Conservation (phyloP, 257 asterid species). For the Solanum lignicaule region DNA sequence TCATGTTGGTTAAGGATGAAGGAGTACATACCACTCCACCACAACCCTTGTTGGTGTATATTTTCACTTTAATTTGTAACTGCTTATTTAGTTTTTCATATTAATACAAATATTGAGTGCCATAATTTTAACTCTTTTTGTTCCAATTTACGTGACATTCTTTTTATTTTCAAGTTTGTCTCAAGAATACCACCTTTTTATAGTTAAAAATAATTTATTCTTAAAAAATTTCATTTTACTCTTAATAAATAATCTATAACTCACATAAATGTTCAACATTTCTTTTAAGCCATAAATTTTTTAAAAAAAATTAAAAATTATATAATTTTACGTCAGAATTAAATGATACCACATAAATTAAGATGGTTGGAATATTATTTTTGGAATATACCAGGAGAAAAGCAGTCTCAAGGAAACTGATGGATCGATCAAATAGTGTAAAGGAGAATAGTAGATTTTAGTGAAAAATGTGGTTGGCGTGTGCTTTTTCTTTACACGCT, state of each 20-base stretch:
- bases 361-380: background rate
- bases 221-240: too few species aligned
- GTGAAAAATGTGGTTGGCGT: background rate
- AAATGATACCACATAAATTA: too few species aligned
- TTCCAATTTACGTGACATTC: background rate
- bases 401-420: background rate
- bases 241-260: background rate
- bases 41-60: background rate
- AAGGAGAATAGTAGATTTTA: background rate
- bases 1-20: too few species aligned
- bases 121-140: background rate
- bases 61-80: background rate
- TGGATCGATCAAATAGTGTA: background rate
- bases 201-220: too few species aligned
- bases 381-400: background rate
- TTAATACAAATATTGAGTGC: background rate
- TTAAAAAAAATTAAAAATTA: too few species aligned
- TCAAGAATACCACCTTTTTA: background rate
- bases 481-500: background rate
- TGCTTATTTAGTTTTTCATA: background rate
- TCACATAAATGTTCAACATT: too few species aligned
- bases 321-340: too few species aligned
- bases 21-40: too few species aligned
- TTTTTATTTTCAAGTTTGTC: too few species aligned
- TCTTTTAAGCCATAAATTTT: background rate